Evolutionary conservation across 371 early-diverging fungal genomes (phyloP), one percentile per base, ranked within the genome.

Genomic region (Haplosporangium sp.): DNA sequence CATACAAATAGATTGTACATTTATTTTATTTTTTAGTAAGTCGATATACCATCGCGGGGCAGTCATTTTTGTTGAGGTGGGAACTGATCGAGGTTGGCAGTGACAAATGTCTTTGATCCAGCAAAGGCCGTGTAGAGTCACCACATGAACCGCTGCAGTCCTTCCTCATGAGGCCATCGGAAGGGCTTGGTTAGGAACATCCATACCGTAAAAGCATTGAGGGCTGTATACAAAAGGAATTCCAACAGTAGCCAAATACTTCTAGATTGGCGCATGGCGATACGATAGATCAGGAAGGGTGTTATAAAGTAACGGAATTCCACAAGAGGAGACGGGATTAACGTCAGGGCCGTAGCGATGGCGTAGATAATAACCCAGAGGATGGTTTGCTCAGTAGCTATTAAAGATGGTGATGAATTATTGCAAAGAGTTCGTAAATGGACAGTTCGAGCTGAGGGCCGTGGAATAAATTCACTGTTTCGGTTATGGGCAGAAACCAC

Each of bases 291-390:
- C 43, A 89, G 66, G 69, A 89, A 95, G 0, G 97, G 98, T 5
- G 95, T 83, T 42, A 97, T 92, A 83, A 95, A 98, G 86, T 98
- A 98, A 21, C 99, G 86, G 69, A 98, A 95, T 75, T 98, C 99
- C 29, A 98, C 80, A 29, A 98, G 81, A 3, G 99, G 99, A 1
- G 96, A 93, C 0, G 99, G 98, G 1, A 97, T 86, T 16, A 98
- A 82, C 1, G 91, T 89, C 23, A 93, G 61, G 0, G 85, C 67
- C 2, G 85, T 67, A 0, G 86, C 79, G 5, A 65, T 63, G 0
- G 80, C 13, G 59, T 89, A 94, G 6, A 87, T 86, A 6, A 88
- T 9, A 0, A 82, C 42, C 60, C 83, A 81, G 0, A 88, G 45
- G 9, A 87, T 55, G 1, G 90, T 83, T 21, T 82, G 84, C 21